These are phyloP conservation scores for Lecanosticta acicola DNA, from an alignment of 2,329 filamentous ascomycete genomes.

Conservation along the genomic window DNA sequence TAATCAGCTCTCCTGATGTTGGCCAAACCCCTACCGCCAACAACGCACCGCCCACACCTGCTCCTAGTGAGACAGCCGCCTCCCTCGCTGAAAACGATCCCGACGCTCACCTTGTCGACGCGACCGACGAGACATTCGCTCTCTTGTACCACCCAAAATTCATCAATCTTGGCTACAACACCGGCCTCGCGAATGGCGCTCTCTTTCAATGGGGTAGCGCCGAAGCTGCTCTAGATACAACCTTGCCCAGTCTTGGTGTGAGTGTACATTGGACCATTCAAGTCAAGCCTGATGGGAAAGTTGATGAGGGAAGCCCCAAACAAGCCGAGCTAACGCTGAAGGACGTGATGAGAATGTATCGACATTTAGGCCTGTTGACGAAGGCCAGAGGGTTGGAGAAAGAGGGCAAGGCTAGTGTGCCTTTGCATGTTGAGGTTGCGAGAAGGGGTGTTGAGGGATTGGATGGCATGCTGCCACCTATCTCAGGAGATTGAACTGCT, in stretches of 20 bases:
- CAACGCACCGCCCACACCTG: constrained; percentile 38
- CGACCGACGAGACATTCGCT: constrained; percentile 71
- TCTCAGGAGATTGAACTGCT: not conserved
- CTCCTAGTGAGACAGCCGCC: constrained; percentile 42
- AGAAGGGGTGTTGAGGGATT: constrained; percentile 63
- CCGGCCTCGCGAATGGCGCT: constrained; percentile 39
- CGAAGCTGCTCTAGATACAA: not conserved
- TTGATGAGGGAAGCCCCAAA: constrained; percentile 32
- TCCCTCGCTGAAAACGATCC: constrained; percentile 47
- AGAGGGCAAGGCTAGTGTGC: constrained; percentile 54
- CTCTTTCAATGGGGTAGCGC: constrained; percentile 38
- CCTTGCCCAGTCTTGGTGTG: constrained; percentile 33
- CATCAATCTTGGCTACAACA: constrained; percentile 33
- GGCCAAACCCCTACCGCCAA: constrained; percentile 20
- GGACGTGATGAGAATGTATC: constrained; percentile 65
- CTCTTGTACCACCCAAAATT: constrained; percentile 51
- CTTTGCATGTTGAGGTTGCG: constrained; percentile 71
- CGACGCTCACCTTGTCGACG: constrained; percentile 65
- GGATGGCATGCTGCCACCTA: constrained; percentile 24
- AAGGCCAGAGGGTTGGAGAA: constrained; percentile 58
- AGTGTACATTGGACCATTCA: constrained; percentile 45
- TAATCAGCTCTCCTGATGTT: constrained; percentile 29
- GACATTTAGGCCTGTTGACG: constrained; percentile 63
- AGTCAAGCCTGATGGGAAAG: constrained; percentile 33
- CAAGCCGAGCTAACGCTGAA: constrained; percentile 57